Evolutionary conservation across 2,329 filamentous ascomycete genomes (phyloP).

Genomic region (Neonectria ditissima): DNA sequence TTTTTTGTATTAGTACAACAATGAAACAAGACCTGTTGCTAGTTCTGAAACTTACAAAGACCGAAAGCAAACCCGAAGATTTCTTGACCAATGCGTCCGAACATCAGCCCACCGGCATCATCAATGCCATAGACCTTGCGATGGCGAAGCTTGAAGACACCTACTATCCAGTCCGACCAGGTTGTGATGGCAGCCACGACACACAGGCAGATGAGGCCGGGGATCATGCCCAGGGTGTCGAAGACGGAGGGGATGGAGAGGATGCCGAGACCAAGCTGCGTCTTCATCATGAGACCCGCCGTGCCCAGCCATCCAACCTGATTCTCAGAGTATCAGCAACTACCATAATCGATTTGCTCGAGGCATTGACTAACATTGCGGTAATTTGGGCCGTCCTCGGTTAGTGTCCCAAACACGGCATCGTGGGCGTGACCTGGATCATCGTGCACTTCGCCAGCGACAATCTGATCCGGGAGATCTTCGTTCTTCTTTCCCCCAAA

Average conservation of each 20-base stretch:
- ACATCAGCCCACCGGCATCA: constrained; percentile 61
- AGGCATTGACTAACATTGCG: not conserved
- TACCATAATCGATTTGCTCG: no score
- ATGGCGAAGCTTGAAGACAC: constrained; percentile 63
- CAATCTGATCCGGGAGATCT: not conserved
- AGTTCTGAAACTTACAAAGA: constrained; percentile 45
- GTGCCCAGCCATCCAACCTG: constrained; percentile 57
- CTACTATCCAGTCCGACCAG: constrained; percentile 62
- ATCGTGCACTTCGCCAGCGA: not conserved
- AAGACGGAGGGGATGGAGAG: constrained; percentile 60
- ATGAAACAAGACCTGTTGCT: no score
- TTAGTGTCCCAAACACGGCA: not conserved
- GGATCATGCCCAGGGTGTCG: constrained; percentile 58
- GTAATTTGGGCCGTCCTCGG: not conserved
- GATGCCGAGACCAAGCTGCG: constrained; percentile 57
- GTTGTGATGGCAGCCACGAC: constrained; percentile 56
- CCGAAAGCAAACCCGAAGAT: constrained; percentile 51
- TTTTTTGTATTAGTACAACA: not conserved
- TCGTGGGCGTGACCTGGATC: not conserved
- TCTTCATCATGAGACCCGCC: constrained; percentile 58
- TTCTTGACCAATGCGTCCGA: constrained; percentile 58
- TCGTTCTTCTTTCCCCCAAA: no score
- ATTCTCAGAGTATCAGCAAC: not conserved
- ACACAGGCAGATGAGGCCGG: constrained; percentile 57
- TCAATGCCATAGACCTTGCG: constrained; percentile 64